Base-by-base conservation (phyloP, 2,329 filamentous ascomycete genomes). In the Pestalotiopsis sp. region DNA sequence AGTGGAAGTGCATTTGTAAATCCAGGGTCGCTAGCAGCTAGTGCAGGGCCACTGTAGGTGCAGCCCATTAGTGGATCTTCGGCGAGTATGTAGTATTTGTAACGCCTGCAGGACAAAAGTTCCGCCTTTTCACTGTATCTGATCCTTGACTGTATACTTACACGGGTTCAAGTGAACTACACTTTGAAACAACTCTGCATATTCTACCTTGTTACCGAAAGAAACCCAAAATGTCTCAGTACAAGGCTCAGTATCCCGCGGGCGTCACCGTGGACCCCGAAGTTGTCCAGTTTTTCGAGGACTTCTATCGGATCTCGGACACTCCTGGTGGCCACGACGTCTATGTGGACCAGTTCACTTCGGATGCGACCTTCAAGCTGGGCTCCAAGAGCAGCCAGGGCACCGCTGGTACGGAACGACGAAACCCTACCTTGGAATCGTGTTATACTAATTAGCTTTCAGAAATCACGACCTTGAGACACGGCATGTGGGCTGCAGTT, bases 271-370 rank as follows among this genome's bases (percentile, higher is more conserved):
- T 66, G 2, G 64, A 66, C 39, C 45, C 41, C 2, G 64, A 58
- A n/a, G 31, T 66, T 4, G 41, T 57, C 12, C 45, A 23, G 11
- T 66, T 66, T 11, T 39, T 66, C 17, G 64, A 66, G 64, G 20
- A 57, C 14, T 66, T 66, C 25, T 66, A 66, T 31, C 23, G 23
- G n/a, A 38, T 66, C 11, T 66, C 64, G 23, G 64, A 66, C 11
- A 66, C 64, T 4, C 64, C 64, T 38, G 64, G 64, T 17, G 64
- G 9, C 7, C 64, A 66, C 27, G 41, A 66, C 23, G 64, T 38
- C 20, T 66, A 66, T 31, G 64, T 58, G 14, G 64, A 66, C 14
- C 64, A 66, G 27, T 66, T 66, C n/a, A 66, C 64, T 5, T 38
- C 41, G 12, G 64, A 66, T 23, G 64, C 64, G 3, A 66, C 64